Base-by-base conservation (phyloP, 2,329 filamentous ascomycete genomes). In the Lachnellula subtilissima region DNA sequence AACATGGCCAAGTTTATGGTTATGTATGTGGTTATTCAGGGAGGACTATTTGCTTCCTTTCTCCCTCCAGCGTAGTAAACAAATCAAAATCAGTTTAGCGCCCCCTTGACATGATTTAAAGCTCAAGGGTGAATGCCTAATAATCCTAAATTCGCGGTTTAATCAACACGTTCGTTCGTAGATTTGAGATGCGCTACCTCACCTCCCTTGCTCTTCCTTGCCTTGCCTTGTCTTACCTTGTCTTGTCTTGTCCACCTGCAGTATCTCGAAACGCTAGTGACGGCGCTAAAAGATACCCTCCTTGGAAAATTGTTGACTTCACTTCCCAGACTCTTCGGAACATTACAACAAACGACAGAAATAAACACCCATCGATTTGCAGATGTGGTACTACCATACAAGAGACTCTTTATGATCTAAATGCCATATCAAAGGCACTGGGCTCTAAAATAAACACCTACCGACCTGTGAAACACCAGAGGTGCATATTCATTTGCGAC, bases 11-110 rank as follows among this genome's bases (percentile, higher is more conserved):
- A 57, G 42, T 89, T 84, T 64, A 89, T 93, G 78, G 76, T 91
- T 53, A 80, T 92, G 72, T 99, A 99, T 75, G 89, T 84, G 2
- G 71, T 88, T 36, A 81, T 97, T 45, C 94, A 99, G 70, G 91
- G 82, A 0, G 87, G 83, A 7, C 75, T 99, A 43, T 99, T 91
- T 76, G 87, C 91, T 4, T 91, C 85, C 3, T 99, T 99, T 70
- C 78, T 99, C 49, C 94, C 94, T 5, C 94, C 94, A 43, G 94
- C 94, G 22, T 96, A 52, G 50, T 22, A 63, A 74, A 36, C 40
- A 48, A 52, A n/a, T 12, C 9, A 12, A 32, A 32, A 9, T 12
- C 9, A 32, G 28, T 9, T 32, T 9, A 12, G 28, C 25, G 6
- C 25, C 25, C 5, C 28, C 12, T 32, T 32, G 28, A 32, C 28